Conservation (phyloP, 2,329 filamentous ascomycete genomes). For the Talaromyces sp. region DNA sequence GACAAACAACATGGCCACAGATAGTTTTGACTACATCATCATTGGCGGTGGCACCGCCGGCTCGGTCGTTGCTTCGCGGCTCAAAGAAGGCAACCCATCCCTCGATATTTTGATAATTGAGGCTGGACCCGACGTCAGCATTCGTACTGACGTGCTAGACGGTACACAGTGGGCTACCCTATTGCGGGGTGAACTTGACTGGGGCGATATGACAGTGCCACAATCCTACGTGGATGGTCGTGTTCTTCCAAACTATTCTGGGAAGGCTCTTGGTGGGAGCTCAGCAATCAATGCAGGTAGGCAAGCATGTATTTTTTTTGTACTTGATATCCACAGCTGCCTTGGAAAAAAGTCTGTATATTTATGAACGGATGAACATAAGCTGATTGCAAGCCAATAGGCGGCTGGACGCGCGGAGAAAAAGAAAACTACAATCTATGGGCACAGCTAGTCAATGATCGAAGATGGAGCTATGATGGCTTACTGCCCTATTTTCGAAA, state of each 20-base stretch:
- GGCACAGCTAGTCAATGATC: conserved; percentile 25
- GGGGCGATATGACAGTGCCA: conserved; percentile 30
- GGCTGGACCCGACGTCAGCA: conserved; percentile 27
- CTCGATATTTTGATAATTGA: conserved; percentile 31
- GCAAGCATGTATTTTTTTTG: background rate
- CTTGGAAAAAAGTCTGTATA: background rate
- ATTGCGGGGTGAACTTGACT: conserved; percentile 30
- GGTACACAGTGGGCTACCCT: conserved; percentile 20
- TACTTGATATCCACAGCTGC: background rate
- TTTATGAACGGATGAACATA: background rate
- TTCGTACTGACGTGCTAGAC: conserved; percentile 11
- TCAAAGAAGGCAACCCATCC: conserved; percentile 22
- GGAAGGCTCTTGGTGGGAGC: conserved; percentile 28
- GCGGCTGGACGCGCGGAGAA: conserved; percentile 22
- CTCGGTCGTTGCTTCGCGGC: conserved; percentile 28
- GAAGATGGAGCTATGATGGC: conserved; percentile 28
- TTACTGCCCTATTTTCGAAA: conserved; percentile 29
- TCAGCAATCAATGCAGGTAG: conserved; percentile 31
- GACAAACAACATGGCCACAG: conserved; percentile 11
- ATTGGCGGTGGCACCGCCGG: conserved; percentile 31
- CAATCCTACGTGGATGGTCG: conserved; percentile 29
- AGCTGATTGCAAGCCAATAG: background rate
- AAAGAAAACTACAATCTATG: conserved; percentile 28
- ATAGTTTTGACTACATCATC: conserved; percentile 24
- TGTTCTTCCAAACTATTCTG: conserved; percentile 27